Conservation (phyloP, 495 filamentous ascomycete genomes). For the Aspergillus ellipticus region DNA sequence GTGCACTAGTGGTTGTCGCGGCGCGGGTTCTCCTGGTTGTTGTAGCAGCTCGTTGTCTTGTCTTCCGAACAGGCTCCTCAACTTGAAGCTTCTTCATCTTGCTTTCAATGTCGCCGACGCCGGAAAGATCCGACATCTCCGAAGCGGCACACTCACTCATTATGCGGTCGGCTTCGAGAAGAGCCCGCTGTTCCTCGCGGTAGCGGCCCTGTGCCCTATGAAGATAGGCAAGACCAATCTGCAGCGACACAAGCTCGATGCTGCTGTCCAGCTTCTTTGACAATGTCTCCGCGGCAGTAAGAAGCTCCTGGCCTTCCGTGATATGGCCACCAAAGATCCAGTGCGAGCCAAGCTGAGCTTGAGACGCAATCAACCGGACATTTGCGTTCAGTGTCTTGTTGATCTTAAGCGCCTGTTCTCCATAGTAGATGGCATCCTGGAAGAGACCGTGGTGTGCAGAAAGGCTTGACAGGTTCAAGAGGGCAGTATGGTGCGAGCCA, state of each 20-base stretch:
- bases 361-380: slow-evolving; percentile 48
- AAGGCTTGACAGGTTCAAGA: slow-evolving; percentile 67
- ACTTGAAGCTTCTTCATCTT: slow-evolving; percentile 40
- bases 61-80: slow-evolving; percentile 25
- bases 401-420: slow-evolving; percentile 77
- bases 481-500: slow-evolving; percentile 61
- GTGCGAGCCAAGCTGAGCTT: slow-evolving; percentile 59
- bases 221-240: slow-evolving; percentile 43
- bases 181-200: slow-evolving; percentile 46
- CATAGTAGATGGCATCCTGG: slow-evolving; percentile 85
- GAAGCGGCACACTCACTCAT: slow-evolving; percentile 26
- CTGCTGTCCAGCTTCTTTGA: slow-evolving; percentile 38
- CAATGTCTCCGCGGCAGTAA: slow-evolving; percentile 47
- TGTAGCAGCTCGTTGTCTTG: slow-evolving; percentile 19
- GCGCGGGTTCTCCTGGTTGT: slow-evolving; percentile 33
- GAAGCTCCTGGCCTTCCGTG: slow-evolving; percentile 57
- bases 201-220: slow-evolving; percentile 37
- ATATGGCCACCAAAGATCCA: slow-evolving; percentile 60
- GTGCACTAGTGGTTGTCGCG: slow-evolving; percentile 28
- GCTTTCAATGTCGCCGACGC: slow-evolving; percentile 29
- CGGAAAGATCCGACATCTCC: slow-evolving; percentile 16
- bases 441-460: slow-evolving; percentile 83
- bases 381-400: slow-evolving; percentile 64
- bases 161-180: slow-evolving; percentile 41
- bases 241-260: slow-evolving; percentile 45